A percentile compares a stretch with the other conserved stretches of the same genome.
These are phyloP conservation scores for Debaryomyces sp. DNA, from an alignment of 1,139 yeast species.

Conservation along the genomic window DNA sequence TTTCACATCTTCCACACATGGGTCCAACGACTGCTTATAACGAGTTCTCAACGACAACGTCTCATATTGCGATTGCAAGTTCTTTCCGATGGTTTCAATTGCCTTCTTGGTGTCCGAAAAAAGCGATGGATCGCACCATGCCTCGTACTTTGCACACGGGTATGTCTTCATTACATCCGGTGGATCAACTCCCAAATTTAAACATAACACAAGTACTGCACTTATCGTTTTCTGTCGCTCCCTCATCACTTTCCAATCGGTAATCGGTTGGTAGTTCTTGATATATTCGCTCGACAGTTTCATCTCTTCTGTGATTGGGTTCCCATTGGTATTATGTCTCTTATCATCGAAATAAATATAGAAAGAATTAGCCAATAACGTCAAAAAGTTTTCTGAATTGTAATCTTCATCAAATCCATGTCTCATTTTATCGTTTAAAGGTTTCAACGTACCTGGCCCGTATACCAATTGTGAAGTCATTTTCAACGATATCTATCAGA, in stretches of 20 bases:
- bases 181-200: slow-evolving; percentile 95
- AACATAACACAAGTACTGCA: slow-evolving; percentile 88
- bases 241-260: slow-evolving; percentile 90
- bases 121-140: slow-evolving; percentile 91
- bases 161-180: slow-evolving; percentile 94
- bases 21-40: slow-evolving; percentile 89
- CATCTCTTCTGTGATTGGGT: slow-evolving; percentile 66
- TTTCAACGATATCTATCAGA: background rate
- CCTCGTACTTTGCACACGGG: slow-evolving; percentile 90
- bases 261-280: slow-evolving; percentile 64
- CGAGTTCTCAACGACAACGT: slow-evolving; percentile 84
- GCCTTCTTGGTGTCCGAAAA: slow-evolving; percentile 89
- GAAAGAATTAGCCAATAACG: slow-evolving; percentile 67
- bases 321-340: slow-evolving; percentile 88
- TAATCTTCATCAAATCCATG: slow-evolving; percentile 83
- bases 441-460: slow-evolving; percentile 40
- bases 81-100: slow-evolving; percentile 87
- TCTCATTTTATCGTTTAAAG: slow-evolving; percentile 61
- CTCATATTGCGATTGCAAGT: slow-evolving; percentile 85
- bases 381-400: slow-evolving; percentile 64
- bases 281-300: slow-evolving; percentile 46
- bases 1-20: slow-evolving; percentile 94
- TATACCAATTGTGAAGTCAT: slow-evolving; percentile 22
- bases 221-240: slow-evolving; percentile 94
- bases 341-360: slow-evolving; percentile 85